phyloP scores from a whole-genome alignment of 257 asterid genomes.

The Plantago major region DNA sequence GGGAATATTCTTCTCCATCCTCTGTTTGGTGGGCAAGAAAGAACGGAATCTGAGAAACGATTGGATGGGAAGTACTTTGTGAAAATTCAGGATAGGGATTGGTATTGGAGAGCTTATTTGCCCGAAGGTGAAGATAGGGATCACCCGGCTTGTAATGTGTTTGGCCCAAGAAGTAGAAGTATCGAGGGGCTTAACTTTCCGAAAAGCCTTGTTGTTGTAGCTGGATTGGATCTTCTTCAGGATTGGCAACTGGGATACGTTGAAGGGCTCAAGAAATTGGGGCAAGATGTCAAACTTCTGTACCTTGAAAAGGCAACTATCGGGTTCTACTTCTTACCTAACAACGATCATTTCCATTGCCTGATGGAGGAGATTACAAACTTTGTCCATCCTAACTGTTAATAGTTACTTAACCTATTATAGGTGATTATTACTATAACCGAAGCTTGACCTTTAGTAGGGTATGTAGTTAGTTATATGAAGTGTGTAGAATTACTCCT shows the following conservation, averaged over 20 bases:
- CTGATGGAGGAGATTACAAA: constrained; percentile 44
- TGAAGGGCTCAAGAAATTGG: constrained; percentile 38
- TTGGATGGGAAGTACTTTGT: constrained; percentile 52
- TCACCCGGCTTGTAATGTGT: constrained; percentile 49
- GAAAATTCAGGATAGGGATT: constrained; percentile 44
- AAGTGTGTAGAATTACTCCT: constrained; percentile 33
- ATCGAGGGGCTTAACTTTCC: constrained; percentile 33
- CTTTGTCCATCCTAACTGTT: constrained; percentile 35
- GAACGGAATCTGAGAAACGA: constrained; percentile 40
- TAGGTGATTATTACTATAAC: constrained; percentile 24
- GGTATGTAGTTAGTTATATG: constrained; percentile 31
- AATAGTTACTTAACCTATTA: constrained; percentile 17
- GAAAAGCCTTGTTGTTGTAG: constrained; percentile 46
- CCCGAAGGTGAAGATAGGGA: constrained; percentile 52
- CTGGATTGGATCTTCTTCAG: constrained; percentile 47
- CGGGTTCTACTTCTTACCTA: constrained; percentile 55
- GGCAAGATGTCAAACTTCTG: constrained; percentile 43
- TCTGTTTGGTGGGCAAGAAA: constrained; percentile 43
- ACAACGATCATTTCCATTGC: constrained; percentile 41
- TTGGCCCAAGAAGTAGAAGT: constrained; percentile 32
- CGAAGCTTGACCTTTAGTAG: constrained; percentile 31
- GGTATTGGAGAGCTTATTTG: constrained; percentile 56
- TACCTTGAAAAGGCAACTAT: constrained; percentile 46
- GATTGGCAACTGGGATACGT: constrained; percentile 53
- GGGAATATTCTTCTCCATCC: constrained; percentile 52